A percentile compares a stretch with the other conserved stretches of the same genome.
Conservation (phyloP, 257 asterid genomes). For the Jacaranda copaia region DNA sequence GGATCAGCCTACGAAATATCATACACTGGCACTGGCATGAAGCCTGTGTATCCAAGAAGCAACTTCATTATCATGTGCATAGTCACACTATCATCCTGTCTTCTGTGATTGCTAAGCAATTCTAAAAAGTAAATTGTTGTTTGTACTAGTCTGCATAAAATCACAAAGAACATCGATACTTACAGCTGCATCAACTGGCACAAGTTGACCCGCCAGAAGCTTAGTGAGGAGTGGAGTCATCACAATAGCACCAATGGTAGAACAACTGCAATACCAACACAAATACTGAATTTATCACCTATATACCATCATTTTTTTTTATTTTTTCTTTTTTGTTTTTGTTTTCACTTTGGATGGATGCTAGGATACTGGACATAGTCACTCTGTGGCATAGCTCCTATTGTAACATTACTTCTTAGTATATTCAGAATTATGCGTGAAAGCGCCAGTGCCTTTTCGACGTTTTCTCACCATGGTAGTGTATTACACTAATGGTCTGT, state of each 20-base stretch:
- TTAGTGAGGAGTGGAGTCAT: constrained; percentile 96
- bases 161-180: constrained; percentile 39
- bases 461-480: too few relatives aligned
- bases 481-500: too few relatives aligned
- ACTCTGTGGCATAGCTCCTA: not conserved
- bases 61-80: not conserved
- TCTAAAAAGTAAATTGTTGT: constrained; percentile 17
- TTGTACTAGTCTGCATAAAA: constrained; percentile 21
- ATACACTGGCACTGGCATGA: not conserved
- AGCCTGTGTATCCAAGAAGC: constrained; percentile 28
- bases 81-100: not conserved
- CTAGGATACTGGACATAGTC: not conserved
- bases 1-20: not conserved
- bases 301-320: not conserved
- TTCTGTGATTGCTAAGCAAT: constrained; percentile 17
- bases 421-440: not conserved
- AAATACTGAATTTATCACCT: constrained; percentile 22
- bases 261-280: constrained; percentile 69
- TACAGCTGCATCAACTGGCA: constrained; percentile 99
- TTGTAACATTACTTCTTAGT: not conserved
- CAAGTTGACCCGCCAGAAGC: constrained; percentile 97
- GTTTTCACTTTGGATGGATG: not conserved
- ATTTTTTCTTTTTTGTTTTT: too few relatives aligned
- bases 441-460: too few relatives aligned
- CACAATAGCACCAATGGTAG: constrained; percentile 93